phyloP scores from a whole-genome alignment of 306 rosid genomes.

The Clitoria ternatea region DNA sequence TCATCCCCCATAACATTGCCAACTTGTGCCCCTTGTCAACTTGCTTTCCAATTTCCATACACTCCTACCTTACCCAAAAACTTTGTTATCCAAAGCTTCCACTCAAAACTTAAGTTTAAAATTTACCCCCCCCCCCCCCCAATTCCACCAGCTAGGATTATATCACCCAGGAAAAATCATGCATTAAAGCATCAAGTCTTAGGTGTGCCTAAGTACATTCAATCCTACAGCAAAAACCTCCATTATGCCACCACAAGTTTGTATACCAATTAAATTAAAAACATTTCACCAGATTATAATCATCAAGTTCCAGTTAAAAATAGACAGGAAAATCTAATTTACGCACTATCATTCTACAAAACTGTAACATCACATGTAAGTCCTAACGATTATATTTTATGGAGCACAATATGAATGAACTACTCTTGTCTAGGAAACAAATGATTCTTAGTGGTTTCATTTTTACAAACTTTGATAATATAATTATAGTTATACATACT shows the following conservation, averaged over 20 bases:
- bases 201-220: not conserved
- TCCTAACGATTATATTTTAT: not conserved
- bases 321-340: not conserved
- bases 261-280: not conserved
- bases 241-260: not conserved
- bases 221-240: not conserved
- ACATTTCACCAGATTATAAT: not conserved
- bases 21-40: not conserved
- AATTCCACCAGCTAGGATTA: not conserved
- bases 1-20: not conserved
- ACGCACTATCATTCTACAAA: not conserved
- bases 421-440: not conserved
- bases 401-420: not conserved
- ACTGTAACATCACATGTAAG: not conserved
- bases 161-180: not conserved
- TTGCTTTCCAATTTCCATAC: not conserved
- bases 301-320: not conserved
- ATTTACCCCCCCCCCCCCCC: not conserved
- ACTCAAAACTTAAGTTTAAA: conserved; percentile 2
- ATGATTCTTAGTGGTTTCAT: conserved; percentile 3
- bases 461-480: not conserved
- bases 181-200: not conserved
- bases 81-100: not conserved
- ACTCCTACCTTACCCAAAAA: not conserved
- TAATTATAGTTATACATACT: not conserved